Base-by-base conservation (phyloP, 2,329 filamentous ascomycete species). In the Nothomitra cinnamomea region DNA sequence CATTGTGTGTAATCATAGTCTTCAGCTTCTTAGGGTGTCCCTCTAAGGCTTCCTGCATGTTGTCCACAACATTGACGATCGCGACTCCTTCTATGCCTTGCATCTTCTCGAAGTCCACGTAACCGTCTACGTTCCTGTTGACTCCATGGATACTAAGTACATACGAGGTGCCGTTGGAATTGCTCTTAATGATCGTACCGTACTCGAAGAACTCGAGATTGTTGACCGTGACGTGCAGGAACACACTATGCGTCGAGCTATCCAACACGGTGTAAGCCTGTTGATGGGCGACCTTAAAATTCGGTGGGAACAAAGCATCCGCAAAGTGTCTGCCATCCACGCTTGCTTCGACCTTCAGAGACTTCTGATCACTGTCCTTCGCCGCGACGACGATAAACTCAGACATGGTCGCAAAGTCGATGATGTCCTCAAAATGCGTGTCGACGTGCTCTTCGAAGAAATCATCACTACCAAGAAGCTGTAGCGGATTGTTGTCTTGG, bases 81-180 rank as follows among this genome's bases (percentile, higher is more conserved):
- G 82, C 80, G 51, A 98, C 87, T 43, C 92, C 92, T 66, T 98
- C 90, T 13, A 98, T 73, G 2, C 88, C 88, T 49, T 85, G 78
- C 73, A 95, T 87, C 71, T 94, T 95, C 66, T 98, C 92, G 66
- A 94, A 98, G 64, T 98, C 92, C 45, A 95, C 90, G 62, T 82
- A 95, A 43, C 82, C 88, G 1, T 65, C 60, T 12, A 75, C 70
- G 63, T 95, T 81, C 60, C 87, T 79, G 67, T 96, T 95, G 63
- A 96, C 87, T 19, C 79, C 79, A 50, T 78, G 72, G 22, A 92
- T 74, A 66, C 86, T 94, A 58, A 94, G 72, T 12, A 95, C 86
- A 62, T 95, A 98, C 1, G 85, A 92, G 0, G 92, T 98, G 53
- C 92, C 92, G 64, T 98, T 96, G 61, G 88, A 95, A 71, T 98